These are phyloP conservation scores for Penicillium freii DNA, from an alignment of 2,329 filamentous ascomycete genomes.

Conservation along the genomic window DNA sequence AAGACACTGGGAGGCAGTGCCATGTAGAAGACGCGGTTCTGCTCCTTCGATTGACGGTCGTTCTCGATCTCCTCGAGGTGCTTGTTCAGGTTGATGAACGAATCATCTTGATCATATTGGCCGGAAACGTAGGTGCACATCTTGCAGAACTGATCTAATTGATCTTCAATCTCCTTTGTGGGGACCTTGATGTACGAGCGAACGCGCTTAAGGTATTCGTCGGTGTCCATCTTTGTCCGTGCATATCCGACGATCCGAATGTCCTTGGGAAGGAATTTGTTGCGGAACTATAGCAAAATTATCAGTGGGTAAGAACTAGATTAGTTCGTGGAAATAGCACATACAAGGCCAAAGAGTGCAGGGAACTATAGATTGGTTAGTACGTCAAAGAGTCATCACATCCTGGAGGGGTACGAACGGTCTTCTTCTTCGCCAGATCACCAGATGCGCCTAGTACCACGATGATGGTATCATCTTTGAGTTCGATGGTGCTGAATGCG, in stretches of 20 bases:
- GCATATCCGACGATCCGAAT: constrained; percentile 98
- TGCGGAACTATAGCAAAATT: constrained; percentile 69
- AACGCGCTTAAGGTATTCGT: constrained; percentile 90
- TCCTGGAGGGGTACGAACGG: constrained; percentile 56
- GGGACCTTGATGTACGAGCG: constrained; percentile 99
- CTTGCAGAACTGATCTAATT: constrained; percentile 83
- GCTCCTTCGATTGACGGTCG: constrained; percentile 66
- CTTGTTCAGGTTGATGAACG: constrained; percentile 79
- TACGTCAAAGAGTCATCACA: constrained; percentile 7
- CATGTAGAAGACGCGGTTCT: constrained; percentile 98
- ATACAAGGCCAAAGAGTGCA: constrained; percentile 92
- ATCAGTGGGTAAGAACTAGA: constrained; percentile 13
- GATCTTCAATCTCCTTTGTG: constrained; percentile 94
- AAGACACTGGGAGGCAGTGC: constrained; percentile 96
- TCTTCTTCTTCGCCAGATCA: constrained; percentile 99
- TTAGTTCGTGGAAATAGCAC: constrained; percentile 40
- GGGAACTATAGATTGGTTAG: constrained; percentile 66
- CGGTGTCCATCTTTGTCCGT: constrained; percentile 97
- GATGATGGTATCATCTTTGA: constrained; percentile 98
- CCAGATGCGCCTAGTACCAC: constrained; percentile 95
- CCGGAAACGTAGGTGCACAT: constrained; percentile 94
- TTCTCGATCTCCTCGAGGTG: constrained; percentile 84
- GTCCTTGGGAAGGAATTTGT: constrained; percentile 96
- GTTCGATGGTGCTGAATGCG: constrained; percentile 71
- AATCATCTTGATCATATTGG: constrained; percentile 96